Evolutionary conservation across 2,329 filamentous ascomycete species (phyloP).

Genomic region (Pseudogymnoascus pannorum): DNA sequence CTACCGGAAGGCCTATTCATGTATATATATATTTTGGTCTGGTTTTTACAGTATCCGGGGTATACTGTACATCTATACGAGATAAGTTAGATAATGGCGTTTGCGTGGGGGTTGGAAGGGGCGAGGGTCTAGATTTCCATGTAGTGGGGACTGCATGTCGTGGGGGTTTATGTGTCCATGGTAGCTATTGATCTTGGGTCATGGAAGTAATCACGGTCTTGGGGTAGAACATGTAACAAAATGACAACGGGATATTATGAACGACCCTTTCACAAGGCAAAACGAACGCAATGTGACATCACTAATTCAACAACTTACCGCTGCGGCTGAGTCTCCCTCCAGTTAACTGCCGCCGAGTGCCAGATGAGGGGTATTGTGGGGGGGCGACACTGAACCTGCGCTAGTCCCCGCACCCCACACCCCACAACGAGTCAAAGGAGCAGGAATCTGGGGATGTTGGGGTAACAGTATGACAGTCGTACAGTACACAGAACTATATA

Average conservation of each 20-base stretch:
- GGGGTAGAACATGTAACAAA: not conserved
- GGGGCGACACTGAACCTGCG: not conserved
- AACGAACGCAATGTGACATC: not conserved
- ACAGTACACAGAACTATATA: not conserved
- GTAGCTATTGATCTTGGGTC: not conserved
- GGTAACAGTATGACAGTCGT: not conserved
- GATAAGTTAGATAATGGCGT: not conserved
- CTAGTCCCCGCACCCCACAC: slow-evolving; percentile 1
- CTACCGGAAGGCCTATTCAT: not conserved
- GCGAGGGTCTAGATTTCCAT: not conserved
- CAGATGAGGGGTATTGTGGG: slow-evolving; percentile 1
- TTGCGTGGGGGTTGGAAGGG: too few relatives aligned
- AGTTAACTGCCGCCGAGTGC: not conserved
- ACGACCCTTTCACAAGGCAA: not conserved
- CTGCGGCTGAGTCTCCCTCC: not conserved
- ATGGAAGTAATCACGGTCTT: not conserved
- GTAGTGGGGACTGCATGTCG: not conserved
- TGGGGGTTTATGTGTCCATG: not conserved
- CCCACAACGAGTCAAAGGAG: not conserved
- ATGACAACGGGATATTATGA: not conserved
- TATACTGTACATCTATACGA: not conserved
- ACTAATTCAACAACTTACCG: not conserved
- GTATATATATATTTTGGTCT: not conserved
- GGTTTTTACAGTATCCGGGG: not conserved
- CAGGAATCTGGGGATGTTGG: not conserved